Percentiles rank a stretch among this genome's conserved stretches.
Evolutionary conservation across 371 early-diverging fungal species (phyloP).

Genomic region (Sporodiniella umbellata): DNA sequence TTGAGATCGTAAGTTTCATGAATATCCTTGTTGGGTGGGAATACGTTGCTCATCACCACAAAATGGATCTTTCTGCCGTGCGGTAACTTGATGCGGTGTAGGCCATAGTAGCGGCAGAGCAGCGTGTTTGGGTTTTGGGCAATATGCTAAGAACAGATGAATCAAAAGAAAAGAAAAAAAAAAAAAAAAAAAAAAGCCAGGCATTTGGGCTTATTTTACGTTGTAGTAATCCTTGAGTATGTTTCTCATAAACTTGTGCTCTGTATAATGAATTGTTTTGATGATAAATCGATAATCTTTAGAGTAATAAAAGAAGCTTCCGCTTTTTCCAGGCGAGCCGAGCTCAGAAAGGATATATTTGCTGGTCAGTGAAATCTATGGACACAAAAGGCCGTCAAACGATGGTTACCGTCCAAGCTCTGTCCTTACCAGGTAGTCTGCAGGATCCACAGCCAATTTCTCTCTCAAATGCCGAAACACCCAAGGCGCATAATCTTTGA

Average conservation of each 20-base stretch:
- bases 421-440: conserved; percentile 78
- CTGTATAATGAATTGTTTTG: conserved; percentile 93
- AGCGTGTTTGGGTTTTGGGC: conserved; percentile 89
- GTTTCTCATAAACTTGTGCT: conserved; percentile 87
- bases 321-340: conserved; percentile 91
- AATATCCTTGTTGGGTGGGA: conserved; percentile 93
- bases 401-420: background rate
- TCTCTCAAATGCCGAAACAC: conserved; percentile 85
- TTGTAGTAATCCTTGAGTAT: conserved; percentile 85
- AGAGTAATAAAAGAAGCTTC: conserved; percentile 95
- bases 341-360: conserved; percentile 95
- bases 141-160: conserved; percentile 70
- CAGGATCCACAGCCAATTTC: conserved; percentile 79
- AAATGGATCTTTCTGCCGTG: conserved; percentile 91
- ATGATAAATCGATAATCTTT: conserved; percentile 97
- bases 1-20: conserved; percentile 92
- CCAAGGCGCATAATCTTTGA: conserved; percentile 96
- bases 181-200: background rate
- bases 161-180: too few species aligned
- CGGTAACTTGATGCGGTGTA: conserved; percentile 94
- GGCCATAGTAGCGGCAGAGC: conserved; percentile 90
- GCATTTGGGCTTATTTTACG: conserved; percentile 28
- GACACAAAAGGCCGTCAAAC: too few species aligned
- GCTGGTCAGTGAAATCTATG: conserved; percentile 87
- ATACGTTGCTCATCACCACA: conserved; percentile 95